Evolutionary conservation across 1,284 basidiomycete genomes (phyloP).

Genomic region (Ustilago trichophora): DNA sequence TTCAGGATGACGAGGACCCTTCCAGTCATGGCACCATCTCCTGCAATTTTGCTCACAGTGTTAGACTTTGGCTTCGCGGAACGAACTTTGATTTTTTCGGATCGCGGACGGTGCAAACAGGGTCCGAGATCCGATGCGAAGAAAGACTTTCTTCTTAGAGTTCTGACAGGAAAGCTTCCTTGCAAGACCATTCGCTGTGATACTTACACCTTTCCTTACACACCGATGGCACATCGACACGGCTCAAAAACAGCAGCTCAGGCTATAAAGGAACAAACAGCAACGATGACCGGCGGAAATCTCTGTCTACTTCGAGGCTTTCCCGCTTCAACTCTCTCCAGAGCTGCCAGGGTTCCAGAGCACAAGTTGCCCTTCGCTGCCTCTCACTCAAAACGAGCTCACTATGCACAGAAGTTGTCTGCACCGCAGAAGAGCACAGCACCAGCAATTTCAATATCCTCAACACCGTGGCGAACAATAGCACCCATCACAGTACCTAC

Average conservation of each 20-base stretch:
- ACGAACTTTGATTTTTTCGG: not conserved
- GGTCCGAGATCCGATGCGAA: slow-evolving; percentile 27
- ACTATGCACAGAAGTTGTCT: not conserved
- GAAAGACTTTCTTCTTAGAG: slow-evolving; percentile 33
- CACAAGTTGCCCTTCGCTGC: not conserved
- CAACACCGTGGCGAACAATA: not conserved
- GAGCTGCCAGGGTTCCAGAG: not conserved
- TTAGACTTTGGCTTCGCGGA: not conserved
- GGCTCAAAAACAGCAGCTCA: not conserved
- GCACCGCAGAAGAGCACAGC: not conserved
- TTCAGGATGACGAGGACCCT: slow-evolving; percentile 34
- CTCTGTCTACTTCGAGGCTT: slow-evolving; percentile 2
- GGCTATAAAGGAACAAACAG: not conserved
- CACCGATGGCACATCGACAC: not conserved
- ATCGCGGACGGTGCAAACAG: not conserved
- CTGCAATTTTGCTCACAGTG: not conserved
- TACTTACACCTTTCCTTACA: not conserved
- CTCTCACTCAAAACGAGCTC: not conserved
- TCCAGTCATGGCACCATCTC: slow-evolving; percentile 36
- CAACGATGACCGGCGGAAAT: not conserved
- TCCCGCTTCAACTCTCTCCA: not conserved
- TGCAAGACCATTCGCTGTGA: too few species aligned
- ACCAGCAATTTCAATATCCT: not conserved
- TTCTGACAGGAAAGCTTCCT: too few species aligned
- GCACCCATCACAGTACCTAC: too few species aligned